Percentiles rank a stretch among this genome's conserved stretches.
phyloP scores from a whole-genome alignment of 176 grass and related monocot genomes.

The Dendrocalamus sinicus region DNA sequence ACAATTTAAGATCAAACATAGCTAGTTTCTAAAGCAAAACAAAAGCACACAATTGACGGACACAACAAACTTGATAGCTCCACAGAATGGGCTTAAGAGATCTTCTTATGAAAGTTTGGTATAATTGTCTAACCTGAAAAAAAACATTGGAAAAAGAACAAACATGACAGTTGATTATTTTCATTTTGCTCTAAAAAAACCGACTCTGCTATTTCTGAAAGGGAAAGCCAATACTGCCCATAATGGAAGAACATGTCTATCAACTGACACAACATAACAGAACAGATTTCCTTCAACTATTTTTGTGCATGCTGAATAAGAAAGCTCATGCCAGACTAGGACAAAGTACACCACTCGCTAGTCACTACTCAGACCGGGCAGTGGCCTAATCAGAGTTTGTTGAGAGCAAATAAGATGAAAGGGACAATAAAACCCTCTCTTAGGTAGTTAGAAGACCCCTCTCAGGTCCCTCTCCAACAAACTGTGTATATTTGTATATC shows the following conservation, averaged over 20 bases:
- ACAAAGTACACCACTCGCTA: slow-evolving; percentile 12
- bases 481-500: slow-evolving; percentile 57
- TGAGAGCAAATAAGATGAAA: slow-evolving; percentile 55
- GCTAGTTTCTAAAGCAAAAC: slow-evolving; percentile 63
- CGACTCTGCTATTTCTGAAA: background rate
- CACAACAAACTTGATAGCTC: slow-evolving; percentile 58
- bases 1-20: slow-evolving; percentile 52
- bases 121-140: slow-evolving; percentile 31
- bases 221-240: background rate
- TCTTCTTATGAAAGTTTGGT: slow-evolving; percentile 45
- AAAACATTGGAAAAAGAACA: slow-evolving; percentile 33
- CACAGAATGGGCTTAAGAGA: slow-evolving; percentile 43
- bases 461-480: slow-evolving; percentile 58
- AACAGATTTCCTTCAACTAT: slow-evolving; percentile 42
- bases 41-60: slow-evolving; percentile 47
- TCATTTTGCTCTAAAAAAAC: background rate
- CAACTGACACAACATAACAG: slow-evolving; percentile 36
- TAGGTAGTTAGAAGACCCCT: slow-evolving; percentile 64
- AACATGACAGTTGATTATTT: slow-evolving; percentile 14
- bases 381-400: slow-evolving; percentile 50
- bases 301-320: slow-evolving; percentile 33
- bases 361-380: slow-evolving; percentile 25
- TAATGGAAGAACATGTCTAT: slow-evolving; percentile 25
- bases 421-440: slow-evolving; percentile 53
- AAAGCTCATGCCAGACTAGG: slow-evolving; percentile 34